Conservation (phyloP, 139 green algal genomes). For the Gonium pectorale region DNA sequence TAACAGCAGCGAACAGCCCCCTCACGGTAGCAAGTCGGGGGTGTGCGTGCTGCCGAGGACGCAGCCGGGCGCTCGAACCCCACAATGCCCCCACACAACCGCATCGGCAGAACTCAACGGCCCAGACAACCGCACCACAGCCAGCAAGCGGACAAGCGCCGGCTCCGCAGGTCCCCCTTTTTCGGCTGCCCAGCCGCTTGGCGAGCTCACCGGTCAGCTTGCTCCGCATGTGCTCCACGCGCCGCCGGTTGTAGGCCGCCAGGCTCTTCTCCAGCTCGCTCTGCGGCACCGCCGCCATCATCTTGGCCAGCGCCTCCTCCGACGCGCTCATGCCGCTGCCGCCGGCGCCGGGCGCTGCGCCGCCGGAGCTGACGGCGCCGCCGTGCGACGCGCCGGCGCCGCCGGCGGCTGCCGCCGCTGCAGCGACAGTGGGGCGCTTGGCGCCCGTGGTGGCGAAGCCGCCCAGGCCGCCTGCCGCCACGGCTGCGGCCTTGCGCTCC, state of each 20-base stretch:
- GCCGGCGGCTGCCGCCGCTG: neutral
- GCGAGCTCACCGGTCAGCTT: constrained; percentile 49
- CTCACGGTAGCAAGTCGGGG: too few species aligned
- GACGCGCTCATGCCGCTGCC: constrained; percentile 7
- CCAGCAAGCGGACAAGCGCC: too few species aligned
- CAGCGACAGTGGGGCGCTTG: neutral
- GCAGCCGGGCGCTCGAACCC: too few species aligned
- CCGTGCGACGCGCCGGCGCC: neutral
- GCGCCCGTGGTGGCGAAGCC: constrained; percentile 43
- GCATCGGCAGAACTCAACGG: too few species aligned
- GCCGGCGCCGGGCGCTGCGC: neutral
- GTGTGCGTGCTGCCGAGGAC: too few species aligned
- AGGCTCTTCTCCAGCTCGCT: constrained; percentile 55
- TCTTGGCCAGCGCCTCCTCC: constrained; percentile 53
- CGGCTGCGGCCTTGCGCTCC: constrained; percentile 51
- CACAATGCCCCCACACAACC: too few species aligned
- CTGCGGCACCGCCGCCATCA: constrained; percentile 53
- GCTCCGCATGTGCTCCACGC: constrained; percentile 41
- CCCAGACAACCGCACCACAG: too few species aligned
- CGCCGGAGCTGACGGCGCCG: neutral
- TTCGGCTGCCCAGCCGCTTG: too few species aligned
- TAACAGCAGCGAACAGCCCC: too few species aligned
- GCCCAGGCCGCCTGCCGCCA: constrained; percentile 41
- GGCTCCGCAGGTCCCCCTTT: too few species aligned
- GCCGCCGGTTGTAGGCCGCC: constrained; percentile 42